These are phyloP conservation scores for Termitomyces sp. DNA, from an alignment of 768 basidiomycete species.

Conservation along the genomic window DNA sequence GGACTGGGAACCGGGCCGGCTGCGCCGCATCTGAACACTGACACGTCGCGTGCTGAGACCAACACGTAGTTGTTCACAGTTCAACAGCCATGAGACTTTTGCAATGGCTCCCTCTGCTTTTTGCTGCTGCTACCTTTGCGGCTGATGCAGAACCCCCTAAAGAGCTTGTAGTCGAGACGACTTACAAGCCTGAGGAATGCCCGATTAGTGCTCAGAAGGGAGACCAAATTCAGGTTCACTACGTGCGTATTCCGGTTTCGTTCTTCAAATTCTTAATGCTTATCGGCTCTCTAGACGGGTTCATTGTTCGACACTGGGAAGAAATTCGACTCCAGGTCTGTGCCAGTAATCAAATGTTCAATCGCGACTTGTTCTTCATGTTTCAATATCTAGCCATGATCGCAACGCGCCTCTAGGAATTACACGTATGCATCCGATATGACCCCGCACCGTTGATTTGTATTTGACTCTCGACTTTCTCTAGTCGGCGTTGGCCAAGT, in stretches of 20 bases:
- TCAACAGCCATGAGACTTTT: constrained; percentile 47
- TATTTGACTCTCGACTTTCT: not conserved
- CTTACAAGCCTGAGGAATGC: constrained; percentile 57
- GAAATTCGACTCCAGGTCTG: constrained; percentile 88
- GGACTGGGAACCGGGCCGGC: not conserved
- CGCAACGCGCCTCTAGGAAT: constrained; percentile 74
- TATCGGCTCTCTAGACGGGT: constrained; percentile 55
- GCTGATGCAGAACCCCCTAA: constrained; percentile 33
- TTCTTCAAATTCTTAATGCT: not conserved
- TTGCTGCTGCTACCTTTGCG: constrained; percentile 46
- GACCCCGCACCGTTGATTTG: not conserved
- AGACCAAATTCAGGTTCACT: constrained; percentile 72
- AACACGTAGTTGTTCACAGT: too few species aligned
- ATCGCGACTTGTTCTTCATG: not conserved
- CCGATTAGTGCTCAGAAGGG: constrained; percentile 51
- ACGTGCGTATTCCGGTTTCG: constrained; percentile 42
- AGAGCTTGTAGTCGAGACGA: constrained; percentile 61
- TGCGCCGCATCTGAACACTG: too few species aligned
- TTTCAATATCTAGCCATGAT: constrained; percentile 46
- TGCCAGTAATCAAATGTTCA: not conserved
- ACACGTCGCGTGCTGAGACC: too few species aligned
- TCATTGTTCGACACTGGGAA: constrained; percentile 70
- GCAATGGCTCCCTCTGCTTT: constrained; percentile 42
- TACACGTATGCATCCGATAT: constrained; percentile 52
- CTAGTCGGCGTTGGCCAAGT: constrained; percentile 79